phyloP scores from a whole-genome alignment of 2,329 filamentous ascomycete species.

The Ophiosphaerella herpotricha region DNA sequence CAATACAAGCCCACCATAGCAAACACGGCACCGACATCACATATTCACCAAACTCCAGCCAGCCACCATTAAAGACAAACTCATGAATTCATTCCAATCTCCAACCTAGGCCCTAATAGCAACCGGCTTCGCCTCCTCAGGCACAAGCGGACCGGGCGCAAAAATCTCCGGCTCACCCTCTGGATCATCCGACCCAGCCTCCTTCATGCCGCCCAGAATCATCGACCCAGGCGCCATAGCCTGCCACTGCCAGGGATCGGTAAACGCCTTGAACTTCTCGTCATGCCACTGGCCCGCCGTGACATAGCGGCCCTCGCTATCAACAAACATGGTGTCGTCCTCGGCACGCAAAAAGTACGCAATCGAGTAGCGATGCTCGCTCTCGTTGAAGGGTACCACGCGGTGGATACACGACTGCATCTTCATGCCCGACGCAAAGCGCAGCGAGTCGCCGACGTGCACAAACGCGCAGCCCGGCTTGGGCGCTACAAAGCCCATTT shows the following conservation, averaged over 20 bases:
- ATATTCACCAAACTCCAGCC: too few species aligned
- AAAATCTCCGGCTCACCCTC: slow-evolving; percentile 8
- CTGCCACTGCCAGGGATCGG: slow-evolving; percentile 26
- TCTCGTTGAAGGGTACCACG: slow-evolving; percentile 58
- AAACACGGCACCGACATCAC: too few species aligned
- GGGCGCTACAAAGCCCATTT: slow-evolving; percentile 53
- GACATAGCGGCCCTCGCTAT: slow-evolving; percentile 59
- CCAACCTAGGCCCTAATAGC: slow-evolving; percentile 10
- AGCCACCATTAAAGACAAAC: too few species aligned
- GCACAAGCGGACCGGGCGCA: slow-evolving; percentile 4
- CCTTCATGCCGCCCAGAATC: slow-evolving; percentile 35
- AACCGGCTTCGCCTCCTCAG: slow-evolving; percentile 8
- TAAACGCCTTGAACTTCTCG: slow-evolving; percentile 41
- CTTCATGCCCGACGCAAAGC: slow-evolving; percentile 59
- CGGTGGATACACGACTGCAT: slow-evolving; percentile 64
- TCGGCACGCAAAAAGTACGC: slow-evolving; percentile 64
- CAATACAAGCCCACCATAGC: too few species aligned
- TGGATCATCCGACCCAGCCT: slow-evolving; percentile 29
- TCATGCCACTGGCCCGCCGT: slow-evolving; percentile 52
- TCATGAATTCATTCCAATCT: too few species aligned
- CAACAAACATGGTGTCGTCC: slow-evolving; percentile 61
- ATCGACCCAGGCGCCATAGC: slow-evolving; percentile 28
- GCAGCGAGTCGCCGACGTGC: slow-evolving; percentile 64
- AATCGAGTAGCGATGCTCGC: slow-evolving; percentile 63
- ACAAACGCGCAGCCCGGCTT: slow-evolving; percentile 59